Conservation (phyloP, 495 filamentous ascomycete genomes). For the Lasiosphaeris hirsuta region DNA sequence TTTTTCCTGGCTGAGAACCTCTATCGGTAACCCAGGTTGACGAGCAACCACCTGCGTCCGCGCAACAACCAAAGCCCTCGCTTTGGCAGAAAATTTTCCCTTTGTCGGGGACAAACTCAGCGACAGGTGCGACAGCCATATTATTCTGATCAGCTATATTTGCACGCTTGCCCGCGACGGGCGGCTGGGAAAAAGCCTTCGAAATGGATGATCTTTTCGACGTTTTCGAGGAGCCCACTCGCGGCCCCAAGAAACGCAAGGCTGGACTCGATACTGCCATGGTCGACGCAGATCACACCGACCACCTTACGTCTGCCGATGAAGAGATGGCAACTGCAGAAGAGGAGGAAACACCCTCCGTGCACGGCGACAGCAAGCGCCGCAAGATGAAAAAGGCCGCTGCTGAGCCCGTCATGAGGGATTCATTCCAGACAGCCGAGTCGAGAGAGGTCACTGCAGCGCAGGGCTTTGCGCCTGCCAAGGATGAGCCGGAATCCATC, state of each 20-base stretch:
- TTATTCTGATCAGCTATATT: too few relatives aligned
- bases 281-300: slow-evolving; percentile 37
- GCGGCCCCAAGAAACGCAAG: slow-evolving; percentile 64
- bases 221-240: slow-evolving; percentile 71
- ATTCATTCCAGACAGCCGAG: slow-evolving; percentile 94
- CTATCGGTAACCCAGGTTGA: neutral
- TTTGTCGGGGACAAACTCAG: neutral
- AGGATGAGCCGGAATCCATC: slow-evolving; percentile 56
- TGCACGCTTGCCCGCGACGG: too few relatives aligned
- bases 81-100: neutral
- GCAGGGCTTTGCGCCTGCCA: slow-evolving; percentile 70
- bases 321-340: slow-evolving; percentile 14
- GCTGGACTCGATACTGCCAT: slow-evolving; percentile 65
- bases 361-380: slow-evolving; percentile 58
- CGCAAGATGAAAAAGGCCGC: slow-evolving; percentile 63
- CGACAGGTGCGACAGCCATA: too few relatives aligned
- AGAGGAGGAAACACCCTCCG: slow-evolving; percentile 27
- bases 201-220: slow-evolving; percentile 81
- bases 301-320: slow-evolving; percentile 12
- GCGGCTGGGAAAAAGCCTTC: neutral
- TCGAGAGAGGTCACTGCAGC: slow-evolving; percentile 81
- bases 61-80: neutral
- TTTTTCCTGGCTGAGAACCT: slow-evolving; percentile 26
- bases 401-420: slow-evolving; percentile 80
- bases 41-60: too few relatives aligned